Evolutionary conservation across 768 basidiomycete species (phyloP).

Genomic region (Mycena sanguinolenta): DNA sequence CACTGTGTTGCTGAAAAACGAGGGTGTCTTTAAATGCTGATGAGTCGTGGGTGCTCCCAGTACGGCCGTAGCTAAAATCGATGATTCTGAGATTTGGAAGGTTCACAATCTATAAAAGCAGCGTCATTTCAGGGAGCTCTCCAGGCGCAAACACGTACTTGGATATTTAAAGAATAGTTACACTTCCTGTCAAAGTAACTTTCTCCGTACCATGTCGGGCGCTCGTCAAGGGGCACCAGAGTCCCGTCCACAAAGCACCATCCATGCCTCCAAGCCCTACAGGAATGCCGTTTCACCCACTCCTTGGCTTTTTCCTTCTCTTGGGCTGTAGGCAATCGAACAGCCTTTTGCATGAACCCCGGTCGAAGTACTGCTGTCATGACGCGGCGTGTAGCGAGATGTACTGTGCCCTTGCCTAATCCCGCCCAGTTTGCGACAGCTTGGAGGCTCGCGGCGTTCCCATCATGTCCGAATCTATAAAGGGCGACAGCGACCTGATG

Average conservation of each 20-base stretch:
- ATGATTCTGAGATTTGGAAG: conserved; percentile 50
- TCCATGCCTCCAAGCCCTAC: conserved; percentile 51
- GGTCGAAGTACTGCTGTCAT: conserved; percentile 47
- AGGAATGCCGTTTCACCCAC: conserved; percentile 51
- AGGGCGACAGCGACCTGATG: too few relatives aligned
- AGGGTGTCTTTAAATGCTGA: too few relatives aligned
- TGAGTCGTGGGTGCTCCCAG: too few relatives aligned
- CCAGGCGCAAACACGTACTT: conserved; percentile 35
- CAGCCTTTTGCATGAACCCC: conserved; percentile 41
- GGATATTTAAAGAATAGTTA: conserved; percentile 55
- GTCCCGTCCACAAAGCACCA: too few relatives aligned
- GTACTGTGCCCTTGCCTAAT: too few relatives aligned
- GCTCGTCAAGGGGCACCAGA: conserved; percentile 46
- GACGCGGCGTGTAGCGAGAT: conserved; percentile 35
- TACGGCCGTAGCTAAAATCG: conserved; percentile 50
- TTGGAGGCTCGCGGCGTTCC: too few relatives aligned
- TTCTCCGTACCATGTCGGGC: conserved; percentile 51
- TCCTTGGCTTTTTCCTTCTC: conserved; percentile 55
- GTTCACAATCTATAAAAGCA: conserved; percentile 39
- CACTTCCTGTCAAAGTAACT: conserved; percentile 55
- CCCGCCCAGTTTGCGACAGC: too few relatives aligned
- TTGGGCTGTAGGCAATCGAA: conserved; percentile 43
- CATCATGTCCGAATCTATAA: too few relatives aligned
- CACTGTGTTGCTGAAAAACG: conserved; percentile 47
- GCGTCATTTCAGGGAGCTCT: too few relatives aligned